Base-by-base conservation (phyloP, 441 rosid species). In the Erodium chrysanthum region DNA sequence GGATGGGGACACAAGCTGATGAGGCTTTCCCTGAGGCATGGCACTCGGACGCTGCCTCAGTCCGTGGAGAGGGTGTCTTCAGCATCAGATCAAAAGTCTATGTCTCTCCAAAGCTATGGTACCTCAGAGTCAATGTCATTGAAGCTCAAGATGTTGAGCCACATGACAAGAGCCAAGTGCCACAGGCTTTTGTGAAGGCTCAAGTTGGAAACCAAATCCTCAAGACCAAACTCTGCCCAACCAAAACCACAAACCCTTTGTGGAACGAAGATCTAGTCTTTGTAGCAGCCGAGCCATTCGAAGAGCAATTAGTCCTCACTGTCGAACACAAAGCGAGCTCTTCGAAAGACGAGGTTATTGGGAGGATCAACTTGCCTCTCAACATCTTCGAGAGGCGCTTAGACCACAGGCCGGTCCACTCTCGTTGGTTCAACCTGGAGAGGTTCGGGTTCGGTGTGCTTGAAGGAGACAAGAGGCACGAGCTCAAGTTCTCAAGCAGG, bases 191-290 rank as follows among this genome's bases (percentile, higher is more conserved):
- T 60, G 94, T 86, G 63, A 88, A 83, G 79, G 86, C 74, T 60
- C 66, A 70, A 56, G 84, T 83, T 0, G 94, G 94, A 69, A 82
- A 76, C 75, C 94, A 88, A 80, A 82, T 74, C 21, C 74, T 78
- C 56, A 78, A 84, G 65, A 88, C 94, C 5, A 74, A 80, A 56
- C 67, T 78, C 40, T 88, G 90, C 27, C 82, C 69, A 77, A 81
- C 72, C 48, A 88, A 82, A 81, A 83, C 85, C 59, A 70, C 82
- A 54, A 84, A 86, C 69, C 94, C 94, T 1, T 69, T 88, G 81
- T 88, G 94, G 91, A 88, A 88, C n/a, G 94, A 88, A 74, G 94
- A 88, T 72, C 72, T 88, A 65, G 71, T 88, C 86, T 88, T 88
- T 50, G 94, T 88, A 18, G 91, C 66, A 2, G 84, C 89, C 10